Evolutionary conservation across 441 rosid genomes (phyloP), one percentile per base, ranked within the genome.

Genomic region (Hura crepitans): DNA sequence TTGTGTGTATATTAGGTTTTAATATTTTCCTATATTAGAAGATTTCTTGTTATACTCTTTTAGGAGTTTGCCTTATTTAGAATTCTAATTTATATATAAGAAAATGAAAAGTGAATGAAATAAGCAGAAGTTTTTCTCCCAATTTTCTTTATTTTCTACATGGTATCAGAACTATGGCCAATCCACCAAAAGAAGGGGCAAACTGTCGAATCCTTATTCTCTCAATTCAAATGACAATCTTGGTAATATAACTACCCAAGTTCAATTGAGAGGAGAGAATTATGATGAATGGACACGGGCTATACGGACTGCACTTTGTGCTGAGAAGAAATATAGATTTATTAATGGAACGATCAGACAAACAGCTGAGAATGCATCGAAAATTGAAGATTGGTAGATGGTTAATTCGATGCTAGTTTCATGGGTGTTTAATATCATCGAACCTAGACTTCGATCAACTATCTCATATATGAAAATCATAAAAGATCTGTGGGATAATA

Each of bases 401-500:
- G 51, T 66, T 33, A 76, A 66, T 15, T 72, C 54, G 5, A 67
- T 72, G 53, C 57, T 76, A 0, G 66, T 67, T 5, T 68, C 71
- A 1, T 54, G 55, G 54, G 14, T 77, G n/a, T 20, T 72, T 1
- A 77, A 72, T 45, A 72, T 65, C n/a, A 72, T 77, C 4, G 67
- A 72, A 45, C 47, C 60, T 0, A 17, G 51, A 2, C 22, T 77
- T 3, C 47, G 46, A 2, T 73, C 67, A 1, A 72, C 67, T n/a
- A 56, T 77, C 11, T 17, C 74, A 12, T n/a, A 62, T 11, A 15
- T 63, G 20, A 67, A 68, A n/a, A n/a, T n/a, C n/a, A n/a, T n/a
- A n/a, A n/a, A n/a, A 23, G 71, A 72, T 9, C 42, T 77, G 0
- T 77, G 67, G 70, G 67, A 68, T 2, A 74, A 77, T 17, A 45